Evolutionary conservation across 768 basidiomycete species (phyloP), one percentile per base, ranked within the genome.

Genomic region (Suillus ampliporus): DNA sequence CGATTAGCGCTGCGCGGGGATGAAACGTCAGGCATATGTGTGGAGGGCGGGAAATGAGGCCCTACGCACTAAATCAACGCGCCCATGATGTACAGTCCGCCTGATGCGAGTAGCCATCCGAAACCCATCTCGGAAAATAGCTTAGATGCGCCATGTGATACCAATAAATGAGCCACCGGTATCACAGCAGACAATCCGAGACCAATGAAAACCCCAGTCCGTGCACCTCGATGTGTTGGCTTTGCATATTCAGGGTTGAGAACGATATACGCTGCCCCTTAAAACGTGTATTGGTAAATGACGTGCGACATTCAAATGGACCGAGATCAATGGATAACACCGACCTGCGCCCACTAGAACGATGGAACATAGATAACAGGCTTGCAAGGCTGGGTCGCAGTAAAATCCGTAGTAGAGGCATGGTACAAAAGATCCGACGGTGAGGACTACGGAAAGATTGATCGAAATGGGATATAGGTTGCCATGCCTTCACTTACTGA

Each of bases 351-450:
- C 89, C 50, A 83, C 80, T 13, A 83, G 50, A 21, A 79, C 78
- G 56, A 90, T 86, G 13, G 75, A 66, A 21, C 78, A 64, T 26
- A 89, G 76, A 72, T 92, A 91, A 37, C 86, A 73, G n/a, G 74
- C 60, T 71, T 86, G 86, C 57, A 80, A 78, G 43, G 75, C 68
- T 9, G 83, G 79, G 35, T 89, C 80, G 69, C 90, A 92, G 76
- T 83, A 90, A 75, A 92, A 92, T 3, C 85, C 89, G 71, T 93
- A 94, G 71, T 89, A 90, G 44, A 95, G 78, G 65, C 82, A 85
- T 7, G 94, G 90, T 66, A 86, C 86, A 73, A 89, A 89, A 38
- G 92, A 94, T 28, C 94, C 94, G 48, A 91, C 87, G 46, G 80
- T 92, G 60, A 93, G 82, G 37, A 88, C 82, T 82, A 54, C 60